Evolutionary conservation across 805 yeast genomes (phyloP), one percentile per base, ranked within the genome.

Genomic region (Blastobotrys attinorum): DNA sequence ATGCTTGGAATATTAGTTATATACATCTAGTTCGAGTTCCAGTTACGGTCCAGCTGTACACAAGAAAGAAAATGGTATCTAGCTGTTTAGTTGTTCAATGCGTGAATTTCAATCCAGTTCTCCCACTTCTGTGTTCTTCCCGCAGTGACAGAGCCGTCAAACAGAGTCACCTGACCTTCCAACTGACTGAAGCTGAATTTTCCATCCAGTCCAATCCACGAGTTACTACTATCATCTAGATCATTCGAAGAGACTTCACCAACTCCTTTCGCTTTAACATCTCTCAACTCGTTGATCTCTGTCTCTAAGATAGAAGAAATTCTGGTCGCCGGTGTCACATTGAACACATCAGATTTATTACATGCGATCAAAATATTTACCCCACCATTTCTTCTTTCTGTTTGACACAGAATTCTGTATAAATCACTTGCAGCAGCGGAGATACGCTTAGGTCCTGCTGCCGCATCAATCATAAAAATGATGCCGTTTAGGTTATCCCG

Each of bases 271-370:
- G 71, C 65, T 52, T 65, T 72, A 50, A 74, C 66, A 48, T 61
- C 66, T 56, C 81, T 70, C 37, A 79, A 64, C 37, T 70, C 70
- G 37, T 75, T 73, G 51, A 88, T 72, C 57, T 83, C 94, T 4
- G 58, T 49, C 55, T 83, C 90, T 44, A 90, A 61, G 33, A 77
- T 60, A 21, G 69, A 69, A 51, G 67, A 72, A 41, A 89, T 74
- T 56, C 82, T 79, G 40, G 63, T 54, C 7, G 79, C 69, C 17
- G 92, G 90, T 53, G 86, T 75, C 13, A 94, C 76, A 48, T 87
- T 85, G 65, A 92, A 92, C 32, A 81, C 72, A 54, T 92, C 97
- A 41, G 75, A 73, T 61, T 90, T 90, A 66, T 90, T 90, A 48
- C 92, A 79, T 15, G 89, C 92, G 46, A 92, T 64, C 39, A 83